A percentile compares a stretch with the other conserved stretches of the same genome.
phyloP scores from a whole-genome alignment of 2,329 filamentous ascomycete genomes.

The Penicillium sp. region DNA sequence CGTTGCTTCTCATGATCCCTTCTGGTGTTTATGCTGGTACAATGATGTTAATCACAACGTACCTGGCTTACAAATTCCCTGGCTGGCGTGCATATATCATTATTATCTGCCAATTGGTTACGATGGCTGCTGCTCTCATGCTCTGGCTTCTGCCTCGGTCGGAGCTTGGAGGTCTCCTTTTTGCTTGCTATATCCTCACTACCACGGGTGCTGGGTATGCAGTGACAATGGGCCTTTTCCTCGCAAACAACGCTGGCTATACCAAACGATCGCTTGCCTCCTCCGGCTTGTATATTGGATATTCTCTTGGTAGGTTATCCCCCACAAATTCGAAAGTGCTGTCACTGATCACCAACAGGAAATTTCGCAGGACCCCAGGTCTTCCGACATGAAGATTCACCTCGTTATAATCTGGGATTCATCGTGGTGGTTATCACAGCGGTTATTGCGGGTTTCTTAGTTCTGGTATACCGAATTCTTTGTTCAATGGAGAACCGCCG shows the following conservation, averaged over 20 bases:
- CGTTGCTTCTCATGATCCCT: slow-evolving; percentile 45
- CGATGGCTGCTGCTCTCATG: not conserved
- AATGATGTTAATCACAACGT: slow-evolving; percentile 42
- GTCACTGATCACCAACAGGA: not conserved
- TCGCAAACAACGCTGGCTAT: not conserved
- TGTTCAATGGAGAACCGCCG: not conserved
- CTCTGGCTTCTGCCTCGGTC: not conserved
- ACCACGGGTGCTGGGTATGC: not conserved
- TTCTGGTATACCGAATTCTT: not conserved
- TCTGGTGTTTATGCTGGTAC: slow-evolving; percentile 40
- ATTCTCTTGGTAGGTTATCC: not conserved
- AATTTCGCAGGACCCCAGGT: not conserved
- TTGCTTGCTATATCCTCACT: not conserved
- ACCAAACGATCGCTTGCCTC: not conserved
- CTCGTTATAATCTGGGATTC: not conserved
- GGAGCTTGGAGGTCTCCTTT: not conserved
- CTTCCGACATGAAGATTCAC: not conserved
- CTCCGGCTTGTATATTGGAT: not conserved
- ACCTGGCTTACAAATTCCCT: slow-evolving; percentile 39
- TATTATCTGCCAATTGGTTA: not conserved
- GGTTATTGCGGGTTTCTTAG: not conserved
- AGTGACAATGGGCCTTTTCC: not conserved
- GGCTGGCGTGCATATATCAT: not conserved
- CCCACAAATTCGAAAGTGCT: not conserved
- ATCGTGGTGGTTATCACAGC: not conserved